Percentiles rank a stretch among this genome's conserved stretches.
Evolutionary conservation across 768 basidiomycete species (phyloP).

Genomic region (Imleria badia): DNA sequence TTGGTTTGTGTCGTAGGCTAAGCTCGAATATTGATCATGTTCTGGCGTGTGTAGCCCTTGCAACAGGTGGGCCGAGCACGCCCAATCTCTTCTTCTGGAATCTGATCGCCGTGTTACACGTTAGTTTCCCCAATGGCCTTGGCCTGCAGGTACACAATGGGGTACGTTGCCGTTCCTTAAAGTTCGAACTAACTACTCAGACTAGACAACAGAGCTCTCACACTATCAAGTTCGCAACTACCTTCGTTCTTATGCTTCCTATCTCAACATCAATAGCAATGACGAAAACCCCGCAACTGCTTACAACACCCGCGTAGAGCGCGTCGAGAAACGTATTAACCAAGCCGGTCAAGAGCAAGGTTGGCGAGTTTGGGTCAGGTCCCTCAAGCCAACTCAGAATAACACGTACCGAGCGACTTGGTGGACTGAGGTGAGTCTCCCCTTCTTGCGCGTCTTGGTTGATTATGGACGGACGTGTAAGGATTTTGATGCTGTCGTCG

Average conservation of each 20-base stretch:
- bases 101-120: not conserved
- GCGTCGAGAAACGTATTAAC: conserved; percentile 39
- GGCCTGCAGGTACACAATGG: conserved; percentile 16
- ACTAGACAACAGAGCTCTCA: conserved; percentile 25
- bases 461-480: not conserved
- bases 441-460: no score
- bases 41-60: not conserved
- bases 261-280: conserved; percentile 22
- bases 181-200: not conserved
- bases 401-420: conserved; percentile 33
- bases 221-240: conserved; percentile 38
- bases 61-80: not conserved
- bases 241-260: conserved; percentile 15
- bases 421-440: conserved; percentile 14
- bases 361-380: conserved; percentile 15
- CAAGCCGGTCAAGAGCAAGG: conserved; percentile 5
- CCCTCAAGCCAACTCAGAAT: conserved; percentile 3
- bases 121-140: conserved; percentile 17
- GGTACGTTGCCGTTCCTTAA: not conserved
- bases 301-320: conserved; percentile 51
- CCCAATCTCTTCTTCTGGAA: not conserved
- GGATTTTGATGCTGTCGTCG: conserved; percentile 16
- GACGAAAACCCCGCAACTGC: conserved; percentile 39
- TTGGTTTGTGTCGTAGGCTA: not conserved
- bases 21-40: not conserved